A percentile compares a stretch with the other conserved stretches of the same genome.
Evolutionary conservation across 257 asterid species (phyloP).

Genomic region (Solanum tarapatanum): DNA sequence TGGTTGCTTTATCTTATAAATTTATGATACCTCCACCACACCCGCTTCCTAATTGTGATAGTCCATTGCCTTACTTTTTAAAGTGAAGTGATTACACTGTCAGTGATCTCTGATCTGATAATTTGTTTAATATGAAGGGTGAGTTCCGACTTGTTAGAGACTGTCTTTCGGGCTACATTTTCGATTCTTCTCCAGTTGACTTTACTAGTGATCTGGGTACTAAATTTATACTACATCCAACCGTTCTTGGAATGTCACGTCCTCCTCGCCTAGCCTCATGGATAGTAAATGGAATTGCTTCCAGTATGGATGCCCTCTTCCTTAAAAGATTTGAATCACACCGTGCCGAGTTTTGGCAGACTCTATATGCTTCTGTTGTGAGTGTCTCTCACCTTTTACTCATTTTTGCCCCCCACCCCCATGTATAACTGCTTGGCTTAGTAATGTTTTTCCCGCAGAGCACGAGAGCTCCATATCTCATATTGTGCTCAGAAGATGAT

Average conservation of each 20-base stretch:
- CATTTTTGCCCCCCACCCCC: neutral
- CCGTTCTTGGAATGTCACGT: conserved; percentile 45
- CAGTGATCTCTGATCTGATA: neutral
- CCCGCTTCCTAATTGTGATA: neutral
- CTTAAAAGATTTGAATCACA: conserved; percentile 66
- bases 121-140: conserved; percentile 32
- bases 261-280: conserved; percentile 71
- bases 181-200: conserved; percentile 87
- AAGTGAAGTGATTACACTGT: neutral
- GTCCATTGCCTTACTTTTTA: neutral
- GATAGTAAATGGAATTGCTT: conserved; percentile 60
- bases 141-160: conserved; percentile 63
- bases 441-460: conserved; percentile 31
- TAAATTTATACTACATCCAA: conserved; percentile 70
- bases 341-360: conserved; percentile 96
- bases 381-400: conserved; percentile 15
- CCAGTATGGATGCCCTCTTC: conserved; percentile 73
- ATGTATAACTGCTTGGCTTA: neutral
- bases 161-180: conserved; percentile 73
- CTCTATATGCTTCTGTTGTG: conserved; percentile 74
- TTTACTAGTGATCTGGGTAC: conserved; percentile 72
- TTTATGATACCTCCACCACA: neutral
- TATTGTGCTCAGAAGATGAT: conserved; percentile 89
- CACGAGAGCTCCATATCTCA: conserved; percentile 79
- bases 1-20: neutral